Conservation (phyloP, 2,329 filamentous ascomycete species). For the Phyllosticta citriasiana region DNA sequence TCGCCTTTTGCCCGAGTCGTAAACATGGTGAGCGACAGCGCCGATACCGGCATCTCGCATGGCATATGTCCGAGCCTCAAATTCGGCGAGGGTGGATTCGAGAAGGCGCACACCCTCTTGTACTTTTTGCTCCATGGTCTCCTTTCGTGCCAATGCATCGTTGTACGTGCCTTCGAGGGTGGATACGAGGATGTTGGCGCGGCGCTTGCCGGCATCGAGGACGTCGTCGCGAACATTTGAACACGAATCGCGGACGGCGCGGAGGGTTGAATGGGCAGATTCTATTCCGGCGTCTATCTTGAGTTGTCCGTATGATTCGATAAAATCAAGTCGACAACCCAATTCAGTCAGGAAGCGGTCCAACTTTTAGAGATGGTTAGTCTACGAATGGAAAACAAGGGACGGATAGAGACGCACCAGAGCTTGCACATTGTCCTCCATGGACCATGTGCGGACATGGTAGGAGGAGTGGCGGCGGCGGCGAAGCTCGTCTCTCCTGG, state of each 20-base stretch:
- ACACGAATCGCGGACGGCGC: slow-evolving; percentile 79
- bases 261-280: slow-evolving; percentile 74
- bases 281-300: slow-evolving; percentile 76
- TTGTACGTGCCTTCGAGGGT: slow-evolving; percentile 83
- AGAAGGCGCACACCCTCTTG: slow-evolving; percentile 77
- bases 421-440: slow-evolving; percentile 39
- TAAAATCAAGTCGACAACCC: slow-evolving; percentile 73
- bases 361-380: slow-evolving; percentile 42
- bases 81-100: slow-evolving; percentile 73
- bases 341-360: slow-evolving; percentile 78
- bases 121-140: slow-evolving; percentile 85
- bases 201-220: slow-evolving; percentile 72
- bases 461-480: slow-evolving; percentile 40
- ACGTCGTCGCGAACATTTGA: slow-evolving; percentile 84
- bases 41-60: slow-evolving; percentile 68
- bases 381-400: slow-evolving; percentile 1
- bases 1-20: slow-evolving; percentile 69
- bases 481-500: slow-evolving; percentile 22
- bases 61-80: slow-evolving; percentile 73
- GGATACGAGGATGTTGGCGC: slow-evolving; percentile 83
- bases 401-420: slow-evolving; percentile 21
- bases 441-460: slow-evolving; percentile 32
- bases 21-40: slow-evolving; percentile 59
- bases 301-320: slow-evolving; percentile 79
- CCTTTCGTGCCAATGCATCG: slow-evolving; percentile 72